Conservation (phyloP, 305 asterid genomes). For the Fraxinus paxiana region DNA sequence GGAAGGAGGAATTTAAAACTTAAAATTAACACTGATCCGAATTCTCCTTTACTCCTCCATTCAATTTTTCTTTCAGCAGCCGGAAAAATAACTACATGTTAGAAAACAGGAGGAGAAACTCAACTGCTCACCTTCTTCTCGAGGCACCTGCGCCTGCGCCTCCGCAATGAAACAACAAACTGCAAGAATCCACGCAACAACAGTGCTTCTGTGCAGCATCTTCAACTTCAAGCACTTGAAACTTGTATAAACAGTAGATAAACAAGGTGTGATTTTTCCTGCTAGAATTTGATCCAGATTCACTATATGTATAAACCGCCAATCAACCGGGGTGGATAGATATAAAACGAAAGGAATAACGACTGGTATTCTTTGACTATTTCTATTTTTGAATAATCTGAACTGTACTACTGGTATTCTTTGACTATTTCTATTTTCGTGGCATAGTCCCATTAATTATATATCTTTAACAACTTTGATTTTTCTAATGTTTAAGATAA, state of each 20-base stretch:
- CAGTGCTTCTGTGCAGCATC: slow-evolving; percentile 30
- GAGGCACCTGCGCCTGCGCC: slow-evolving; percentile 37
- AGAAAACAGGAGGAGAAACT: not conserved
- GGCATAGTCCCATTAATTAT: not conserved
- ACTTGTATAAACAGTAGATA: not conserved
- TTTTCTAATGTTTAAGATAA: not conserved
- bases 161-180: slow-evolving; percentile 25
- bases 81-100: not conserved
- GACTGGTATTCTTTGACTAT: not conserved
- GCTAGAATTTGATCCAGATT: not conserved
- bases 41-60: not conserved
- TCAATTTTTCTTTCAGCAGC: not conserved
- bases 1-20: not conserved
- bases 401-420: not conserved
- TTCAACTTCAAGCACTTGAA: slow-evolving; percentile 16
- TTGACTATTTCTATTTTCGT: not conserved
- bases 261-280: not conserved
- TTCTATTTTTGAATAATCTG: not conserved
- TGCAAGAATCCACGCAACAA: slow-evolving; percentile 31
- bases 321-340: not conserved
- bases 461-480: not conserved
- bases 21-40: not conserved
- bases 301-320: not conserved
- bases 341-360: not conserved
- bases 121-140: slow-evolving; percentile 43